Base-by-base conservation (phyloP, 768 basidiomycete genomes). In the Neoboletus brunneissimus region DNA sequence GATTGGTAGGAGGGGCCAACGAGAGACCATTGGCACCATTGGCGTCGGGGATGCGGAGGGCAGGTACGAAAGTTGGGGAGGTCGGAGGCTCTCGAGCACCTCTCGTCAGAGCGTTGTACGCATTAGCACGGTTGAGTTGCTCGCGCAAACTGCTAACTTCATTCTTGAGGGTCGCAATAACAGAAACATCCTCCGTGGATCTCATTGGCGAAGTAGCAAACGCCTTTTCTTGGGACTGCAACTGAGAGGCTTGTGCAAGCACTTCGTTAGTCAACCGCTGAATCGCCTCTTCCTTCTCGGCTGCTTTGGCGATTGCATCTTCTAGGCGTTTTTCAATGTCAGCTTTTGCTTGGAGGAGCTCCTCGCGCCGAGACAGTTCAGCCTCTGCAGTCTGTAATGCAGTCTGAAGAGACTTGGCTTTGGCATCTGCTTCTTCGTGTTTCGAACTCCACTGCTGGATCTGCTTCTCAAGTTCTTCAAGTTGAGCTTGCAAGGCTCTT, bases 91-190 rank as follows among this genome's bases (percentile, higher is more conserved):
- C 86, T 37, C 87, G 85, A 42, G 81, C 71, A 31, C 88, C 85
- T 61, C 87, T 84, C 12, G 92, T 94, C 49, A 97, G 81, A 16
- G 84, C 81, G 63, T 94, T 92, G 64, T 97, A 82, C 10, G 97
- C 93, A 67, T 95, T 94, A n/a, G 93, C 86, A 32, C 96, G 86
- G 64, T 95, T 95, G 61, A 98, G 85, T 69, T 98, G 96, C 68
- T 99, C 97, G 56, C 94, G 91, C 31, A 98, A 81, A 64, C 77
- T 88, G 73, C 88, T 87, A 63, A 99, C 88, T 77, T 99, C 97
- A 63, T 85, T 90, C 73, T 96, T 94, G 64, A 99, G 83, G 0
- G 88, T 88, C 60, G 86, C 77, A 59, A 98, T 93, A 41, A 96
- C 88, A 16, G 90, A 88, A 60, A 78, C 86, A 67, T 98, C 94